These are phyloP conservation scores for Synchytrium microbalum DNA, from an alignment of 371 early-diverging fungal genomes.

Conservation along the genomic window DNA sequence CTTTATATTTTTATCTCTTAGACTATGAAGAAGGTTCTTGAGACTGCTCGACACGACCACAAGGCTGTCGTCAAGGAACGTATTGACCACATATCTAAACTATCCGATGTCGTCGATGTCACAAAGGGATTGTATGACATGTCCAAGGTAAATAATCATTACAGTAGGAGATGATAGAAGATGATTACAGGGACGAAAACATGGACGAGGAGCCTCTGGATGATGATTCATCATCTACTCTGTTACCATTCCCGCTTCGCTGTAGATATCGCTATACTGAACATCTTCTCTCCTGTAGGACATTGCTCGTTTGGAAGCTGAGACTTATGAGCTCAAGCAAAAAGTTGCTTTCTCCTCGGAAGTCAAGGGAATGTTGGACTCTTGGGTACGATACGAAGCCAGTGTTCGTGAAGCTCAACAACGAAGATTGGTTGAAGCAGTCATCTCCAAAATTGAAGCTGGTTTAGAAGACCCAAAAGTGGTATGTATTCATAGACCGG, in stretches of 20 bases:
- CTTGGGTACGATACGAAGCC: constrained; percentile 94
- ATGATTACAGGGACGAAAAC: neutral
- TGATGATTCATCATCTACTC: too few relatives aligned
- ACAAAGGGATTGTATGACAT: constrained; percentile 89
- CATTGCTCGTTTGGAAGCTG: constrained; percentile 84
- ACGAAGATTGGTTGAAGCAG: constrained; percentile 71
- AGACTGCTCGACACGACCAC: constrained; percentile 85
- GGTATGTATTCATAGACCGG: constrained; percentile 33
- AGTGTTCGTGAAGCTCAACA: constrained; percentile 90
- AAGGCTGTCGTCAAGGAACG: constrained; percentile 80
- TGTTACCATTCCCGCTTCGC: too few relatives aligned
- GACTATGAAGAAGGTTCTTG: constrained; percentile 71
- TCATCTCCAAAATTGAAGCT: constrained; percentile 78
- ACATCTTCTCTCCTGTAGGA: constrained; percentile 38
- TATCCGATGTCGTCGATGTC: constrained; percentile 86
- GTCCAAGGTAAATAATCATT: constrained; percentile 55
- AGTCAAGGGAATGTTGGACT: constrained; percentile 82
- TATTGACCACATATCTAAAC: constrained; percentile 80
- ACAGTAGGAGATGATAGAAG: neutral
- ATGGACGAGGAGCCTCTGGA: too few relatives aligned
- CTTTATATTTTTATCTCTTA: constrained; percentile 15
- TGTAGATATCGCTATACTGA: too few relatives aligned
- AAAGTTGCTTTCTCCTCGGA: constrained; percentile 71
- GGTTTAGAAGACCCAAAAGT: constrained; percentile 71
- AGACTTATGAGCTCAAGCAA: constrained; percentile 91